A percentile compares a stretch with the other conserved stretches of the same genome.
Conservation (phyloP, 495 filamentous ascomycete species). For the Aspergillus sparsus region DNA sequence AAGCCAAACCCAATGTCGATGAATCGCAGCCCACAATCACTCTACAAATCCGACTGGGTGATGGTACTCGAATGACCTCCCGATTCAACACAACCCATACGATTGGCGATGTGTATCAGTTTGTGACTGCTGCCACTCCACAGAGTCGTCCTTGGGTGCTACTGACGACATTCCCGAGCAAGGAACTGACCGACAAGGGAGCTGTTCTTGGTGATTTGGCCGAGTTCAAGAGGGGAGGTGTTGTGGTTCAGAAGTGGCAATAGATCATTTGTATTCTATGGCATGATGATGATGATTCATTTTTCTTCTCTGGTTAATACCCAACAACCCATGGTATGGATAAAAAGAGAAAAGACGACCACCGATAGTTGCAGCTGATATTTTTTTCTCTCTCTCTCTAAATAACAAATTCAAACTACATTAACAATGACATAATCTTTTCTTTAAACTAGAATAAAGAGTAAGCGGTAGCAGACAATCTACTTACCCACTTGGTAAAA, state of each 20-base stretch:
- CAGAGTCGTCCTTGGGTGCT: constrained; percentile 69
- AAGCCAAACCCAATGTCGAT: constrained; percentile 61
- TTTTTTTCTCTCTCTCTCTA: not conserved
- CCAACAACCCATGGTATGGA: too few relatives aligned
- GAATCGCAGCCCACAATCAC: constrained; percentile 74
- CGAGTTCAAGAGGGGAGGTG: constrained; percentile 82
- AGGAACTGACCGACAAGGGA: constrained; percentile 77
- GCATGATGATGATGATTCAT: not conserved
- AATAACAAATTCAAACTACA: not conserved
- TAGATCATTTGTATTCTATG: constrained; percentile 28
- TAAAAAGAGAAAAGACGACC: not conserved
- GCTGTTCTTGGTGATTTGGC: constrained; percentile 70
- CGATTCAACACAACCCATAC: constrained; percentile 93
- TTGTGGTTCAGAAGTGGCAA: constrained; percentile 86
- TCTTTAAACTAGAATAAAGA: too few relatives aligned
- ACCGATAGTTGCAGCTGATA: too few relatives aligned
- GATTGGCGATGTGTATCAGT: constrained; percentile 85
- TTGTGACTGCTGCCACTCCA: constrained; percentile 70
- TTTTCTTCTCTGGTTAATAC: too few relatives aligned
- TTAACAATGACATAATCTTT: constrained; percentile 6
- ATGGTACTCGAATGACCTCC: constrained; percentile 81
- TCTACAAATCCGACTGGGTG: constrained; percentile 85
- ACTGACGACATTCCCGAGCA: constrained; percentile 95
- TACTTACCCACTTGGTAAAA: too few relatives aligned
- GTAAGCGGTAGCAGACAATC: too few relatives aligned